phyloP scores from a whole-genome alignment of 306 rosid genomes.

The Castanopsis chinensis region DNA sequence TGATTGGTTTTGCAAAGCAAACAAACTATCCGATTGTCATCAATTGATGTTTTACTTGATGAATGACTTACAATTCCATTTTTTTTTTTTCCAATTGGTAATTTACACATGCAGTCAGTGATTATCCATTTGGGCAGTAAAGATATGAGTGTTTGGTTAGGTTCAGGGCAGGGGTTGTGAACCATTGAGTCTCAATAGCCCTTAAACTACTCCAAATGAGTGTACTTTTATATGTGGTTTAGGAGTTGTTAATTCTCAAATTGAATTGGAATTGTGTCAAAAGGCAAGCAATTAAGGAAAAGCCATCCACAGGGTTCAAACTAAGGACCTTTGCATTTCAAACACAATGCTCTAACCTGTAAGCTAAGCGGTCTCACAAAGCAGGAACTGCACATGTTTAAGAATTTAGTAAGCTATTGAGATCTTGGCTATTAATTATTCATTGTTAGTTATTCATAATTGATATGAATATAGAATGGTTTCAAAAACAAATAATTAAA shows the following conservation, averaged over 20 bases:
- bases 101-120: too few species aligned
- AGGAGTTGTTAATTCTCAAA: background rate
- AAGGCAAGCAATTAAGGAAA: background rate
- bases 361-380: background rate
- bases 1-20: too few species aligned
- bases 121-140: too few species aligned
- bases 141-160: background rate
- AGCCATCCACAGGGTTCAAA: background rate
- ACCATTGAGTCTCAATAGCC: too few species aligned
- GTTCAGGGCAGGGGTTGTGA: background rate
- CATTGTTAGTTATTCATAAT: background rate
- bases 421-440: background rate
- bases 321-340: background rate
- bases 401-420: background rate
- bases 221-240: background rate
- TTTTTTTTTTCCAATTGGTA: background rate
- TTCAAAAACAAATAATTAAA: too few species aligned
- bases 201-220: background rate
- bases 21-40: too few species aligned
- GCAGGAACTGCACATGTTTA: background rate
- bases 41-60: too few species aligned
- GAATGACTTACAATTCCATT: background rate
- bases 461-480: background rate
- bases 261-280: background rate
- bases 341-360: background rate